phyloP scores from a whole-genome alignment of 768 basidiomycete species.

The Boletus rubroflammeus region DNA sequence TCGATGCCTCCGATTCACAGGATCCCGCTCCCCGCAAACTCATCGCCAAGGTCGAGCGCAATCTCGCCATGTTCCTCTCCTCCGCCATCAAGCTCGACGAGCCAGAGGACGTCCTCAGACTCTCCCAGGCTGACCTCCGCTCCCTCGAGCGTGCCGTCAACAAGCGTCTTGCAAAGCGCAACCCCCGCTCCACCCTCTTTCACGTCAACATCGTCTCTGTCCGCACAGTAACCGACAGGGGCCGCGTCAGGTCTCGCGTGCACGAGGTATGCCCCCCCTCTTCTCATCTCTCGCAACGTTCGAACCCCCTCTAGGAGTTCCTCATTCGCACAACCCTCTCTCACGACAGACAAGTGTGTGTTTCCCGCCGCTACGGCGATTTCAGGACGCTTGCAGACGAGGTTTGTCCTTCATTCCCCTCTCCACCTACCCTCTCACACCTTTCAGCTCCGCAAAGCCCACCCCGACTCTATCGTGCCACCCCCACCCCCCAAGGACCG shows the following conservation, averaged over 20 bases:
- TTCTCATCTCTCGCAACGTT: background rate
- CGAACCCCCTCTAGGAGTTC: slow-evolving; percentile 67
- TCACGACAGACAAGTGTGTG: slow-evolving; percentile 72
- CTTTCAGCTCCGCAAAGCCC: slow-evolving; percentile 75
- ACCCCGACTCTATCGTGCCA: slow-evolving; percentile 78
- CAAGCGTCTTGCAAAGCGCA: slow-evolving; percentile 51
- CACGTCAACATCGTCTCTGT: slow-evolving; percentile 92
- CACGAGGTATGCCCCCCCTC: slow-evolving; percentile 65
- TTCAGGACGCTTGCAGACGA: slow-evolving; percentile 86
- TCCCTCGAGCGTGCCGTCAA: slow-evolving; percentile 70
- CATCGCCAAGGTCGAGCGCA: slow-evolving; percentile 78
- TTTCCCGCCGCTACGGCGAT: slow-evolving; percentile 92
- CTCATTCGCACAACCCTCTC: slow-evolving; percentile 83
- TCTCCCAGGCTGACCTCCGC: slow-evolving; percentile 81
- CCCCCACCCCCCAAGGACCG: slow-evolving; percentile 88
- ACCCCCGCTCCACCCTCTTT: slow-evolving; percentile 55
- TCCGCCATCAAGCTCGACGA: slow-evolving; percentile 81
- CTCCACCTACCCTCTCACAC: slow-evolving; percentile 9
- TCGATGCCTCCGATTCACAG: slow-evolving; percentile 58
- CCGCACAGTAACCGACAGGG: slow-evolving; percentile 77
- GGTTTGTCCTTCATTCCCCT: slow-evolving; percentile 39
- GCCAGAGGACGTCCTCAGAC: slow-evolving; percentile 84
- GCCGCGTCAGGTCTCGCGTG: slow-evolving; percentile 75
- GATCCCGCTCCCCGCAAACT: slow-evolving; percentile 64
- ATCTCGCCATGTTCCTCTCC: slow-evolving; percentile 75